Evolutionary conservation across 2,329 filamentous ascomycete genomes (phyloP), one percentile per base, ranked within the genome.

Genomic region (Colletotrichum orchidophilum): DNA sequence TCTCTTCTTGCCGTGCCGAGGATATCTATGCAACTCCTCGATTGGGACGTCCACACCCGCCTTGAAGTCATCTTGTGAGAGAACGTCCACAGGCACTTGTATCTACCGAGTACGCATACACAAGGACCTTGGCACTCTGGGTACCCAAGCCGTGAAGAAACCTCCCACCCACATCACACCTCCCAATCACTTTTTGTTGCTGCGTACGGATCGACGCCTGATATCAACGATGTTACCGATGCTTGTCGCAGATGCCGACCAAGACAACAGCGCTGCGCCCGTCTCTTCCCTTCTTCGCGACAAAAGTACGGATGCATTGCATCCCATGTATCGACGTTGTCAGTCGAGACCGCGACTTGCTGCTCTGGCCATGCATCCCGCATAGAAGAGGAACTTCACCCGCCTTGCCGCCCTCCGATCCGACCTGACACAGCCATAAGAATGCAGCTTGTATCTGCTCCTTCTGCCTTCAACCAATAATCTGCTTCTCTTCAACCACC

Each of bases 341-440:
- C 27, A 8, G 12, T 66, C 35, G 35, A 31, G 55, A 50, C 42
- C 26, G n/a, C 35, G 63, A 18, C 46, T 35, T 29, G 55, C 54
- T 27, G 54, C 61, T 57, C 39, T 21, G 26, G 63, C 52, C 21
- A 35, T 39, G 27, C 50, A 57, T 57, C 42, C 54, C 42, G 63
- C 57, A 57, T 67, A 64, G 42, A 67, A 62, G 26, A 53, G 67
- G 63, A 67, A 71, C 53, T 57, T 62, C 52, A 62, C 63, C 68
- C 68, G 68, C 57, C 57, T 24, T 39, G 57, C 68, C 68, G 68
- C 57, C 57, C 33, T 39, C 39, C 49, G 15, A 42, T 42, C 54
- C 57, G 61, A 58, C 59, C 63, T 58, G 57, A 61, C 55, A 50
- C 39, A 67, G 59, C 31, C 68, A 67, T 50, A 31, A 60, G 31